Evolutionary conservation across 371 early-diverging fungal species (phyloP).

Genomic region (Syncephalastrum sp.): DNA sequence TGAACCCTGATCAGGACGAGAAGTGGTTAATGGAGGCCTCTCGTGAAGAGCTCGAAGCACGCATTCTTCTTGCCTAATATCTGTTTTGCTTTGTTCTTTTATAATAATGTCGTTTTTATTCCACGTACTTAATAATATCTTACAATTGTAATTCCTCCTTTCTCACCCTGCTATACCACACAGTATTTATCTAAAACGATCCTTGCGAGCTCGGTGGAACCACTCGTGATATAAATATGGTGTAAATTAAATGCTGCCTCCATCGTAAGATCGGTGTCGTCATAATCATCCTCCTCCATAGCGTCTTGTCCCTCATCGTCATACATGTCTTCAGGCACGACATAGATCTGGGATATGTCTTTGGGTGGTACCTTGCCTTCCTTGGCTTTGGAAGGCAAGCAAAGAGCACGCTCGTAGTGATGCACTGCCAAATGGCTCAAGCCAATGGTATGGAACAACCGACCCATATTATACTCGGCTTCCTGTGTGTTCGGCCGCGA

Average conservation of each 20-base stretch:
- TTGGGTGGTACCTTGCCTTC: constrained; percentile 15
- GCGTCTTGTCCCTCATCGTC: constrained; percentile 16
- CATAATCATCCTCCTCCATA: constrained; percentile 39
- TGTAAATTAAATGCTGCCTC: constrained; percentile 85
- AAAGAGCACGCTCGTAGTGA: constrained; percentile 78
- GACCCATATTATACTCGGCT: constrained; percentile 55
- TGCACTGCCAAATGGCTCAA: constrained; percentile 76
- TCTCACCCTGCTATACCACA: constrained; percentile 24
- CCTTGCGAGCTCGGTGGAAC: constrained; percentile 71
- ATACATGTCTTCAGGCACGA: constrained; percentile 16
- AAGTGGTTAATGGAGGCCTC: constrained; percentile 30
- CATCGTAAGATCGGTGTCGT: constrained; percentile 47
- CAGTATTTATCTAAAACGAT: constrained; percentile 63
- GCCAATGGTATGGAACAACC: constrained; percentile 30
- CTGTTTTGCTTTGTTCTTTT: background rate
- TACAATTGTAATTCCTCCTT: background rate
- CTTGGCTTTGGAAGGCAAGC: constrained; percentile 42
- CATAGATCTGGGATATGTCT: constrained; percentile 27
- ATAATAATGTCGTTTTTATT: background rate
- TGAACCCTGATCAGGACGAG: constrained; percentile 20
- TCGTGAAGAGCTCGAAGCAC: constrained; percentile 23
- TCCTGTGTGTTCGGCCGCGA: constrained; percentile 61
- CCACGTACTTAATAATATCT: background rate
- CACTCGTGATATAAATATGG: constrained; percentile 68
- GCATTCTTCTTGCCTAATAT: background rate